Evolutionary conservation across 371 early-diverging fungal species (phyloP), one percentile per base, ranked within the genome.

Genomic region (Dipsacomyces acuminosporus): DNA sequence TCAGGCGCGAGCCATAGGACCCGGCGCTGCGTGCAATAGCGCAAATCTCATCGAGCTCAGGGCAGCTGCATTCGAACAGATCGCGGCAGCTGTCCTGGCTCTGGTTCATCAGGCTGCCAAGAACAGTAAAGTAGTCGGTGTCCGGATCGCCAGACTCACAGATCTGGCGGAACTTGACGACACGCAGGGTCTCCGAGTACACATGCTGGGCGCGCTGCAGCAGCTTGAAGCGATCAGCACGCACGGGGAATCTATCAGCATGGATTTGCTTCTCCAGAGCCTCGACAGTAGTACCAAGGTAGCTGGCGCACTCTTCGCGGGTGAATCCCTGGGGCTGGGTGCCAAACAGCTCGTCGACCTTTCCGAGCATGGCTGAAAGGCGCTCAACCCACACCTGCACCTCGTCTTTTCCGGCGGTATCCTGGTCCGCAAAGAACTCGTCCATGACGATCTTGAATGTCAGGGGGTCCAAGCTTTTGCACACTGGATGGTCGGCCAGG

Each of bases 101-200:
- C 18, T 82, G 81, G 72, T 94, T 88, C 96, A 95, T 95, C 43
- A 96, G 78, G 5, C 67, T 73, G 20, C 96, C 95, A 30, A 95
- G 74, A 56, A 48, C 11, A 51, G 53, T 45, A 51, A 41, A 48
- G 47, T 45, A 47, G 24, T 54, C 41, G 49, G 51, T 48, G 35
- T 61, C 49, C n/a, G 64, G 18, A 38, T 72, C 61, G 17, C 75
- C 70, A 18, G 77, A 57, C 53, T 77, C 77, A 64, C 92, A 92
- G 4, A 80, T 75, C 45, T 82, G 79, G 26, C 81, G 77, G 70
- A 93, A 93, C 62, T 82, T 76, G 34, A 85, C 81, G 21, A 94
- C 96, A 33, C 95, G 84, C 53, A 74, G 73, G 0, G 93, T 85
- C 59, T 96, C 96, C 1, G 82, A 74, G 43, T 85, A 81, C 24